phyloP scores from a whole-genome alignment of 2,329 filamentous ascomycete genomes.

The Arthrobotrys iridis region DNA sequence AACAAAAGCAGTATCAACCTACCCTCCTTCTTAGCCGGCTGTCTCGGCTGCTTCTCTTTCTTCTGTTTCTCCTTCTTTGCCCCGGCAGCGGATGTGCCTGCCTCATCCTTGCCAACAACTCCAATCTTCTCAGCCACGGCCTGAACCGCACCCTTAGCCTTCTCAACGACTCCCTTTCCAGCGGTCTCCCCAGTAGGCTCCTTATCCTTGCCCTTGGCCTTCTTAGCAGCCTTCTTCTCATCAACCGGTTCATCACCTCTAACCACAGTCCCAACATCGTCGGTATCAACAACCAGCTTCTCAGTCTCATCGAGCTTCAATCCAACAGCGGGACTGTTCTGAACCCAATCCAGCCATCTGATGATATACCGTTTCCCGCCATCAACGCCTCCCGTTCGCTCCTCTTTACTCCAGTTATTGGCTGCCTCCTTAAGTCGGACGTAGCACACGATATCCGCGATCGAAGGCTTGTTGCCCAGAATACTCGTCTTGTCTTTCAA shows the following conservation, averaged over 20 bases:
- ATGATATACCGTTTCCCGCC: conserved; percentile 90
- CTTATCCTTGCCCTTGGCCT: conserved; percentile 96
- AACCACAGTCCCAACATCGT: conserved; percentile 79
- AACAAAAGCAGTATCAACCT: neutral
- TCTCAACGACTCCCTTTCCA: conserved; percentile 61
- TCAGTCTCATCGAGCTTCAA: conserved; percentile 75
- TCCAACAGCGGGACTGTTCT: conserved; percentile 79
- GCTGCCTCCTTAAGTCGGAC: conserved; percentile 64
- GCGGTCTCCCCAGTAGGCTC: conserved; percentile 70
- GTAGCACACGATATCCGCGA: conserved; percentile 59
- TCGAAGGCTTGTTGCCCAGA: conserved; percentile 85
- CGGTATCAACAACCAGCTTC: conserved; percentile 80
- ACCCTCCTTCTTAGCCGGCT: conserved; percentile 62
- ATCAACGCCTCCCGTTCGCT: conserved; percentile 78
- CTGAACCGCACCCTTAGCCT: conserved; percentile 67
- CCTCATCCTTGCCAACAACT: conserved; percentile 47
- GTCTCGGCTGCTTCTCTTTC: conserved; percentile 81
- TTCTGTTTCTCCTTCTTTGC: conserved; percentile 80
- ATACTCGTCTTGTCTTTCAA: conserved; percentile 88
- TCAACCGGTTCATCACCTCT: conserved; percentile 83
- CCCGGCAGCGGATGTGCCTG: conserved; percentile 57
- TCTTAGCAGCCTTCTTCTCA: conserved; percentile 78
- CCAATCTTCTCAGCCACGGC: conserved; percentile 64
- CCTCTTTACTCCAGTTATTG: conserved; percentile 80
- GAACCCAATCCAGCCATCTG: conserved; percentile 90